Conservation (phyloP, 2,329 filamentous ascomycete species). For the Bretziella fagacearum region DNA sequence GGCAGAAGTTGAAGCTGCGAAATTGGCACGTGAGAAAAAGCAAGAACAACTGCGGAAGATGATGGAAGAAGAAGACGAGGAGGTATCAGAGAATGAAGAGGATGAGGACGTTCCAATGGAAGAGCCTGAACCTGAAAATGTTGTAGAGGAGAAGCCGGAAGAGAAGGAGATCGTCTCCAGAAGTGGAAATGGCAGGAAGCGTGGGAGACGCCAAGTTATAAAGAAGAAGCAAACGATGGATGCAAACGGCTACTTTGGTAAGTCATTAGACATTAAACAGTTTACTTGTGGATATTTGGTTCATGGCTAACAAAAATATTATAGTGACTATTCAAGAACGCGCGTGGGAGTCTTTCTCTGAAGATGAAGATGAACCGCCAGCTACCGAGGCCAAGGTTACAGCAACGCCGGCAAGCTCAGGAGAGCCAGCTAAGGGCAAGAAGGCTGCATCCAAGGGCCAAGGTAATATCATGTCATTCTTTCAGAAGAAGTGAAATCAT, state of each 20-base stretch:
- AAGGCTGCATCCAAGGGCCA: conserved; percentile 46
- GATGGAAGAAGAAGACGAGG: conserved; percentile 35
- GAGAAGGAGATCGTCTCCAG: conserved; percentile 37
- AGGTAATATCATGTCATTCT: conserved; percentile 86
- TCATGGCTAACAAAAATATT: conserved; percentile 10
- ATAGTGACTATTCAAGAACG: conserved; percentile 71
- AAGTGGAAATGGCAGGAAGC: conserved; percentile 42
- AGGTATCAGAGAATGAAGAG: conserved; percentile 22
- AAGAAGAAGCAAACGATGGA: conserved; percentile 79
- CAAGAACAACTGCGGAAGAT: conserved; percentile 26
- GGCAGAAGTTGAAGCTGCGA: conserved; percentile 18
- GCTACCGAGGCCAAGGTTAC: conserved; percentile 32
- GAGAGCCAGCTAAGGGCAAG: conserved; percentile 33
- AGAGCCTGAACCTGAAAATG: conserved; percentile 23
- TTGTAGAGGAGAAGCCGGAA: conserved; percentile 24
- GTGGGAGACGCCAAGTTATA: conserved; percentile 64
- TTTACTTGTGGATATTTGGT: neutral
- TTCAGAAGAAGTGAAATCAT: conserved; percentile 66
- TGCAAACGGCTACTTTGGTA: conserved; percentile 78
- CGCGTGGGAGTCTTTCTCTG: conserved; percentile 84
- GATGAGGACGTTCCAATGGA: conserved; percentile 44
- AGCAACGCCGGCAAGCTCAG: conserved; percentile 27
- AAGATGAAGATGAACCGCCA: conserved; percentile 54
- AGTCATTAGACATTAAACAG: conserved; percentile 21
- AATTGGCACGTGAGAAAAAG: conserved; percentile 20